These are phyloP conservation scores for Babesia bigemina DNA, from an alignment of 169 alveolate genomes.

Conservation along the genomic window DNA sequence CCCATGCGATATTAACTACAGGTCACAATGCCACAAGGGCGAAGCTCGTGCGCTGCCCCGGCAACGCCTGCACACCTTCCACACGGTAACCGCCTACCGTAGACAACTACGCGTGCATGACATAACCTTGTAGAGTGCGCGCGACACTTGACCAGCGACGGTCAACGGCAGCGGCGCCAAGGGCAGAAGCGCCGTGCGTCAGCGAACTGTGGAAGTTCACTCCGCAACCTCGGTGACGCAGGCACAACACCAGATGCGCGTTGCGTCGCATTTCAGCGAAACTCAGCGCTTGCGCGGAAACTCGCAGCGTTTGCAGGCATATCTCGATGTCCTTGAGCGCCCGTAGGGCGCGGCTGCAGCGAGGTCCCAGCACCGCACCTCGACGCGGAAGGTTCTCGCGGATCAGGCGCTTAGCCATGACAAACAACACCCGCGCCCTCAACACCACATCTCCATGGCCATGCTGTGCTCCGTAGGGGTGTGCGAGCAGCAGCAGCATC, in stretches of 20 bases:
- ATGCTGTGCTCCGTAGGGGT: neutral
- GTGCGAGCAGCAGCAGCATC: neutral
- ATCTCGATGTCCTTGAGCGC: neutral
- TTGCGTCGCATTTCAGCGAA: neutral
- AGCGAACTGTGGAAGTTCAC: constrained; percentile 37
- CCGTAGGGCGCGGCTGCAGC: neutral
- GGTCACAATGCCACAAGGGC: no score
- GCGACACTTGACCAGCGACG: neutral
- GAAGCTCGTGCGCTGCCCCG: no score
- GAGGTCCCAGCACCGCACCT: neutral
- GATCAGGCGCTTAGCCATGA: constrained; percentile 11
- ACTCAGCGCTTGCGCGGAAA: neutral
- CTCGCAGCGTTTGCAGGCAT: neutral
- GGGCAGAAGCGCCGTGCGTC: constrained; percentile 2
- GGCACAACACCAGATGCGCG: constrained; percentile 6
- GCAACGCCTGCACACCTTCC: no score
- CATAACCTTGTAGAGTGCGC: neutral
- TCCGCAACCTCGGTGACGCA: neutral
- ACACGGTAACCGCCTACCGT: no score
- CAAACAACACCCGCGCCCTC: constrained; percentile 21
- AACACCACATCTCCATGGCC: neutral
- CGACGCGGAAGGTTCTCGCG: constrained; percentile 15
- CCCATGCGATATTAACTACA: no score
- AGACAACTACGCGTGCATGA: no score
- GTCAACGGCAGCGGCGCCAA: constrained; percentile 8